Percentiles rank a stretch among this genome's conserved stretches.
Conservation (phyloP, 805 yeast genomes). For the Barnettozyma botsteinii region DNA sequence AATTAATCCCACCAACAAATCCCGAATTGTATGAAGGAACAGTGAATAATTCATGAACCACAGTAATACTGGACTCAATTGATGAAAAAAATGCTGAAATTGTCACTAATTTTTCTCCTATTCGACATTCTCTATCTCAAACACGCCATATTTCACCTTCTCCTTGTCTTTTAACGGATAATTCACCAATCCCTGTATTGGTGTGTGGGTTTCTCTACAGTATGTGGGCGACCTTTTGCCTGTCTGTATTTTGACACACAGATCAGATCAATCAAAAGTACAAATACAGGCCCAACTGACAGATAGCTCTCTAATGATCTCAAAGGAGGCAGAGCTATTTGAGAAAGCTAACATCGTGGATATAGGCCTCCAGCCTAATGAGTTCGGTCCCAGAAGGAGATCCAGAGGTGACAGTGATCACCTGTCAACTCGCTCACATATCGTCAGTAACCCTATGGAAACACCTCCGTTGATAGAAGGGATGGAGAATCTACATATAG, state of each 20-base stretch:
- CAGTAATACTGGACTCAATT: no score
- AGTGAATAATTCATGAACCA: no score
- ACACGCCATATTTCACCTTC: no score
- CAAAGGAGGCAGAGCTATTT: conserved; percentile 28
- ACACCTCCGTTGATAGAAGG: conserved; percentile 10
- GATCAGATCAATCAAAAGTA: neutral
- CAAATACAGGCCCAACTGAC: neutral
- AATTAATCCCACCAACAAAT: neutral
- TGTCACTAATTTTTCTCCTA: no score
- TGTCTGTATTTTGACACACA: no score
- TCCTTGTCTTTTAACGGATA: no score
- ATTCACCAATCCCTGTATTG: no score
- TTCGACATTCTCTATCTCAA: no score
- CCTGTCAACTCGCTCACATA: neutral
- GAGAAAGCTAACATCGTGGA: conserved; percentile 30
- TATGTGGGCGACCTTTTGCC: no score
- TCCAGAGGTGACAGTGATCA: neutral
- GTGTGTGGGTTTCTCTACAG: neutral
- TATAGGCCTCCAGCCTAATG: conserved; percentile 25
- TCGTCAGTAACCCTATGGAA: no score
- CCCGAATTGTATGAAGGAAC: no score
- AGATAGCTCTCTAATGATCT: conserved; percentile 9
- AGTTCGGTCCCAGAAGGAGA: conserved; percentile 11
- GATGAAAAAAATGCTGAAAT: no score
- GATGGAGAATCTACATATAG: conserved; percentile 32